These are phyloP conservation scores for Kluyveromyces nonfermentans DNA, from an alignment of 805 yeast genomes.

Conservation along the genomic window DNA sequence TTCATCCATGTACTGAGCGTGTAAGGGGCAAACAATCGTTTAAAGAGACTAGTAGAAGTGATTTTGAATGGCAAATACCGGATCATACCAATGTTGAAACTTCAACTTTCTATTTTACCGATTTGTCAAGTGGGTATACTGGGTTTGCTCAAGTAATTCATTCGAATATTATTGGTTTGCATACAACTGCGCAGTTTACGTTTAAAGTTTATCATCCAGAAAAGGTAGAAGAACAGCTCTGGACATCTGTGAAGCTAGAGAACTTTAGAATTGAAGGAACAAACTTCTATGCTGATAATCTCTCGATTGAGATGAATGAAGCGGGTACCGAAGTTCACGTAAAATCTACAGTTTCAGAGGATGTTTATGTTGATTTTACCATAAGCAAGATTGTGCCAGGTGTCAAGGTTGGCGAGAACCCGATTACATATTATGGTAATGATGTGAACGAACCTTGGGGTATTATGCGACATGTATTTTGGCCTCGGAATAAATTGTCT, in stretches of 20 bases:
- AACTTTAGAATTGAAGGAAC: slow-evolving; percentile 66
- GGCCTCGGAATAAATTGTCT: slow-evolving; percentile 76
- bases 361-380: slow-evolving; percentile 60
- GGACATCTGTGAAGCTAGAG: slow-evolving; percentile 90
- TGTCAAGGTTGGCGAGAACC: slow-evolving; percentile 83
- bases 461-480: slow-evolving; percentile 86
- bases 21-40: slow-evolving; percentile 50
- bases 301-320: slow-evolving; percentile 52
- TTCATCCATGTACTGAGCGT: slow-evolving; percentile 67
- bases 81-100: slow-evolving; percentile 88
- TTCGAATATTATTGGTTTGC: slow-evolving; percentile 81
- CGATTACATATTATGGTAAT: slow-evolving; percentile 79
- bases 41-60: slow-evolving; percentile 50
- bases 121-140: slow-evolving; percentile 48
- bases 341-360: slow-evolving; percentile 56
- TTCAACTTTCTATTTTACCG: slow-evolving; percentile 79
- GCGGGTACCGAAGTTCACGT: slow-evolving; percentile 45
- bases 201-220: slow-evolving; percentile 54
- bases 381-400: slow-evolving; percentile 62
- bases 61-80: slow-evolving; percentile 69
- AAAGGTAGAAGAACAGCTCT: slow-evolving; percentile 33
- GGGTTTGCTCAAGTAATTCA: slow-evolving; percentile 95
- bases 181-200: slow-evolving; percentile 88
- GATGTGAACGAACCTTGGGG: slow-evolving; percentile 90
- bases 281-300: slow-evolving; percentile 68